These are phyloP conservation scores for Fistulifera solaris DNA, from an alignment of 108 stramenopile genomes.

Conservation along the genomic window DNA sequence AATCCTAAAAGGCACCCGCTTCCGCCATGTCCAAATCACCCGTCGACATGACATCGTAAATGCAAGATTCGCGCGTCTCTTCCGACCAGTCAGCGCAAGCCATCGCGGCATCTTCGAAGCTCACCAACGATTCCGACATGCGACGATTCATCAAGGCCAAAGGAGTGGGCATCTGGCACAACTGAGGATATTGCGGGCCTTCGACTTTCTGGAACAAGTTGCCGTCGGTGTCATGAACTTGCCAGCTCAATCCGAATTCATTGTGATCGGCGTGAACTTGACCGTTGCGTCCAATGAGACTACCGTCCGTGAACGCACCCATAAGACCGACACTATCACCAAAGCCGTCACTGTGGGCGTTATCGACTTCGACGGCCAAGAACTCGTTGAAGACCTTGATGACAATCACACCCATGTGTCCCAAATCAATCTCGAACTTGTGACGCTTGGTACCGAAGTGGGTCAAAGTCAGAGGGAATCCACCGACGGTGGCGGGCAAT, in stretches of 20 bases:
- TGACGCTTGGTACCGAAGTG: not conserved
- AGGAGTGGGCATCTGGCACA: not conserved
- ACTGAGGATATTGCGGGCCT: slow-evolving; percentile 1
- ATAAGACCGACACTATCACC: slow-evolving; percentile 11
- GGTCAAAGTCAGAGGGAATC: not conserved
- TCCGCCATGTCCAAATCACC: slow-evolving; percentile 8
- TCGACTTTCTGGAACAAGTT: not conserved
- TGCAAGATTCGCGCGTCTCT: slow-evolving; percentile 4
- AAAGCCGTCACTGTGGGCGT: slow-evolving; percentile 5
- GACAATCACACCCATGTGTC: slow-evolving; percentile 4
- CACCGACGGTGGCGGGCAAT: not conserved
- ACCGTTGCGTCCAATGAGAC: slow-evolving; percentile 9
- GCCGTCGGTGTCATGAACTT: slow-evolving; percentile 5
- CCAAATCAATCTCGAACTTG: slow-evolving; percentile 1
- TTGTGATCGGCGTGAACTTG: not conserved
- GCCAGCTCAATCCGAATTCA: slow-evolving; percentile 9
- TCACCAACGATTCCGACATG: not conserved
- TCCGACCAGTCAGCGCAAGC: slow-evolving; percentile 1
- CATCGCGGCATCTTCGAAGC: slow-evolving; percentile 1
- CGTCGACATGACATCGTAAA: slow-evolving; percentile 14
- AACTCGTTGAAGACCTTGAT: slow-evolving; percentile 8
- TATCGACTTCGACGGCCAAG: slow-evolving; percentile 2
- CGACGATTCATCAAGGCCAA: not conserved
- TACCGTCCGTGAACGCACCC: slow-evolving; percentile 2
- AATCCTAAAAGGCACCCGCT: no score